Base-by-base conservation (phyloP, 2,329 filamentous ascomycete species). In the Zymoseptoria ardabiliae region DNA sequence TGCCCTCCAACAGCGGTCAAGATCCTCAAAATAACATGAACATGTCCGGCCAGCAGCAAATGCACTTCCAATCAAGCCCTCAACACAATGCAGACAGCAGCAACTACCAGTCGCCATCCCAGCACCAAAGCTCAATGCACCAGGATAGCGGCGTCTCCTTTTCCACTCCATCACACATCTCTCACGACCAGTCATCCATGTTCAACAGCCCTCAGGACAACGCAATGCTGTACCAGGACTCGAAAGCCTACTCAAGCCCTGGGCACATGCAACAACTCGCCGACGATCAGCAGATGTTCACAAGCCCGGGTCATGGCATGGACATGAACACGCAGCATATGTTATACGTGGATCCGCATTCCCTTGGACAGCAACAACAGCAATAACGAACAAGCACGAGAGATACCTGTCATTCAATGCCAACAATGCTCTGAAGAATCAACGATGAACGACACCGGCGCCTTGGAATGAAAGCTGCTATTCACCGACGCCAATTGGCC, bases 311-410 rank as follows among this genome's bases (percentile, higher is more conserved):
- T 70, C 61, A 77, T 72, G 68, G 68, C 30, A 65, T 70, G 35
- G 76, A 79, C 64, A 77, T 79, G 75, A 73, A 77, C 54, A 75
- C 75, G 50, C 71, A 78, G 59, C 76, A 77, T 58, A 75, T 77
- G 66, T 79, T 77, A 63, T 77, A 76, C 55, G 75, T 80, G 57
- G 77, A 79, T 62, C 77, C 77, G 9, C 64, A 68, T 61, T 65
- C 61, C 59, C 68, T 72, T n/a, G 69, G 69, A 62, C 69, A 70
- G 58, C 66, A 65, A 59, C 63, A 65, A 50, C 64, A 61, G 13
- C 35, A 58, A 58, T 35, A 20, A 19, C 30, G 30, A 20, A 48
- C 28, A 21, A 48, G 57, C 60, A 60, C 48, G 28, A 21, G 54
- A 9, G 7, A 28, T 28, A 9, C 1, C 25, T 28, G 8, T 28